Base-by-base conservation (phyloP, 129 eudicot species). In the Escallonia herrerae region DNA sequence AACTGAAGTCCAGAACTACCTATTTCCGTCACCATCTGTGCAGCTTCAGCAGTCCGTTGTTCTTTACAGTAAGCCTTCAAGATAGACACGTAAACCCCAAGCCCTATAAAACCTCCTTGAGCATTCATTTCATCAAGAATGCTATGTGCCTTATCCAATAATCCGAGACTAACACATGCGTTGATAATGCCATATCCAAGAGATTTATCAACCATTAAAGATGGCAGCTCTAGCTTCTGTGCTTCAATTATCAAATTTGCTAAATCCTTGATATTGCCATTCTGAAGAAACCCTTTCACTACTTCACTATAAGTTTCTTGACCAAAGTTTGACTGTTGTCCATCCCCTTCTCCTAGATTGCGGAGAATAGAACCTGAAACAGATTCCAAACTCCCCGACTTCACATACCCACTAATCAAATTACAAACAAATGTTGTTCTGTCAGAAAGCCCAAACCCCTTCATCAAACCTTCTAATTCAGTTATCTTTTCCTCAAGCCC, bases 1-100 rank as follows among this genome's bases (percentile, higher is more conserved):
- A 93, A 72, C 53, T 77, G 82, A 15, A 88, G 79, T 58, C 96
- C 98, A 9, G 76, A 86, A 72, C 83, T 60, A 55, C 75, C 67
- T 40, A 93, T 79, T 64, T 93, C 96, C 0, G 96, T 72, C 58
- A 93, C 96, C 68, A 93, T 62, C 48, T 93, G 96, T 46, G 96
- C 88, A 67, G 96, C 96, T 74, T 88, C 98, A 48, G 98, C 87
- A 39, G 98, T 93, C 56, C 91, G 70, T 43, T 81, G 91, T 73
- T 88, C 85, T 71, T 88, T 85, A 71, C 84, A 69, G 52, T 88
- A 93, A 43, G 96, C 96, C 42, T 82, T 88, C 66, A 93, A 81
- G 63, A 93, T 88, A 9, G 98, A 82, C 55, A 81, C 81, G 38
- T 88, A 88, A 59, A 83, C 98, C 40, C 98, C 98, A 49, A 93